Evolutionary conservation across 345 rosid genomes (phyloP).

Genomic region (Camelina neglecta): DNA sequence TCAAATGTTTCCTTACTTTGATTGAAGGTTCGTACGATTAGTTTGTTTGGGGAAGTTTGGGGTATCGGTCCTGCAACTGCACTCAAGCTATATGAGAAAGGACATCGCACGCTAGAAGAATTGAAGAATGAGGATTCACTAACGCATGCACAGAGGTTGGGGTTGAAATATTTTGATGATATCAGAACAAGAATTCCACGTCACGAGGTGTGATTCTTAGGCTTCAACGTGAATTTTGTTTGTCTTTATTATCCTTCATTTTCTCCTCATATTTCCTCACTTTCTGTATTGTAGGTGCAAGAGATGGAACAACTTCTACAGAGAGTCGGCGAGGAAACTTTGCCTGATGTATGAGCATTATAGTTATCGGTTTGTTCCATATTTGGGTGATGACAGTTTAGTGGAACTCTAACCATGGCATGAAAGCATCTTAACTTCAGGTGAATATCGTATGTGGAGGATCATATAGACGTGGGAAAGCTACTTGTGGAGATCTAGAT

Average conservation of each 20-base stretch:
- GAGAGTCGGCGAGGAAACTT: slow-evolving; percentile 68
- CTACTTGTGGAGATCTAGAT: slow-evolving; percentile 94
- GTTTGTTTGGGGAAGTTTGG: slow-evolving; percentile 94
- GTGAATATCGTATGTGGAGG: slow-evolving; percentile 85
- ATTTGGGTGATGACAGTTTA: background rate
- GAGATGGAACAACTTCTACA: slow-evolving; percentile 82
- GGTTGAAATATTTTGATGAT: slow-evolving; percentile 93
- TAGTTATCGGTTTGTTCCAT: slow-evolving; percentile 5
- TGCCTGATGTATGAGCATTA: slow-evolving; percentile 72
- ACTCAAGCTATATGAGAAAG: slow-evolving; percentile 88
- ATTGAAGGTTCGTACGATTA: slow-evolving; percentile 76
- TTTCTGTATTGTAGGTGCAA: slow-evolving; percentile 59
- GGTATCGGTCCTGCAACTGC: slow-evolving; percentile 98
- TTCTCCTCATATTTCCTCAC: slow-evolving; percentile 12
- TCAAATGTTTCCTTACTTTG: slow-evolving; percentile 22
- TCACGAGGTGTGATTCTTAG: slow-evolving; percentile 61
- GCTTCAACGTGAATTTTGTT: slow-evolving; percentile 30
- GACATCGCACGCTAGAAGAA: slow-evolving; percentile 77
- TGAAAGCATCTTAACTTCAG: slow-evolving; percentile 49
- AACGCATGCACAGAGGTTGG: slow-evolving; percentile 79
- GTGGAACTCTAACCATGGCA: slow-evolving; percentile 7
- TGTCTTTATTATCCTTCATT: slow-evolving; percentile 13
- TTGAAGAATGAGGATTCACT: slow-evolving; percentile 77
- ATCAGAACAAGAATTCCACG: slow-evolving; percentile 85
- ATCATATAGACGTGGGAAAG: slow-evolving; percentile 95